Percentiles rank a stretch among this genome's conserved stretches.
These are phyloP conservation scores for Carpinus viminea DNA, from an alignment of 306 rosid genomes.

Conservation along the genomic window DNA sequence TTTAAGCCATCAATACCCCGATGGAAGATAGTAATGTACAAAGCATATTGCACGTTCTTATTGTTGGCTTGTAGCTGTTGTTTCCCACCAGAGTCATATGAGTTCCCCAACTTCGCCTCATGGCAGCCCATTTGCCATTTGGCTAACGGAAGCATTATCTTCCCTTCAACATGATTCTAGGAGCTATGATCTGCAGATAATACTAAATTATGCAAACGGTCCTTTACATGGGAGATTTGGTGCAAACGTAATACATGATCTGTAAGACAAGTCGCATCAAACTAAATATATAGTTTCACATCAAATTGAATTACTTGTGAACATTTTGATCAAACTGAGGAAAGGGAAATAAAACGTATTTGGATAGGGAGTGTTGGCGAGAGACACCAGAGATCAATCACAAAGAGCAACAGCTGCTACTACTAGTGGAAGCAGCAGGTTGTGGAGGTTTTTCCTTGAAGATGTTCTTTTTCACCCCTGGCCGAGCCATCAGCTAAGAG, in stretches of 20 bases:
- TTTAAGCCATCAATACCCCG: too few relatives aligned
- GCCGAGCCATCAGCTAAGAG: constrained; percentile 71
- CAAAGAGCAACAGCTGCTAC: constrained; percentile 61
- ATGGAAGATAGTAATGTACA: too few relatives aligned
- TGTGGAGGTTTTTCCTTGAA: constrained; percentile 54
- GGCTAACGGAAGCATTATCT: too few relatives aligned
- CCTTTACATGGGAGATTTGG: not conserved
- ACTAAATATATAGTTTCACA: not conserved
- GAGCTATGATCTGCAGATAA: not conserved
- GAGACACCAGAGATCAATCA: constrained; percentile 27
- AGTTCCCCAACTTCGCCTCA: too few relatives aligned
- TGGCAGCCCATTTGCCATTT: too few relatives aligned
- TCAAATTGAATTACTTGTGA: not conserved
- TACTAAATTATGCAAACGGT: not conserved
- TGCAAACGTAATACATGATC: not conserved
- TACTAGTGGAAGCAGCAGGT: constrained; percentile 47
- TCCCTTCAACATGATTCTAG: too few relatives aligned
- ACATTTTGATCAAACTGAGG: not conserved
- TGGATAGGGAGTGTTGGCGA: not conserved
- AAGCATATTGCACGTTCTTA: too few relatives aligned
- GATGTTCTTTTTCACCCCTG: constrained; percentile 65
- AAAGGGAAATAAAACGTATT: not conserved
- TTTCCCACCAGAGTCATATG: too few relatives aligned
- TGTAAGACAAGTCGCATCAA: not conserved
- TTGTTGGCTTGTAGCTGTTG: too few relatives aligned